Percentiles rank a stretch among this genome's conserved stretches.
These are phyloP conservation scores for Aspergillus felis DNA, from an alignment of 2,329 filamentous ascomycete species.

Conservation along the genomic window DNA sequence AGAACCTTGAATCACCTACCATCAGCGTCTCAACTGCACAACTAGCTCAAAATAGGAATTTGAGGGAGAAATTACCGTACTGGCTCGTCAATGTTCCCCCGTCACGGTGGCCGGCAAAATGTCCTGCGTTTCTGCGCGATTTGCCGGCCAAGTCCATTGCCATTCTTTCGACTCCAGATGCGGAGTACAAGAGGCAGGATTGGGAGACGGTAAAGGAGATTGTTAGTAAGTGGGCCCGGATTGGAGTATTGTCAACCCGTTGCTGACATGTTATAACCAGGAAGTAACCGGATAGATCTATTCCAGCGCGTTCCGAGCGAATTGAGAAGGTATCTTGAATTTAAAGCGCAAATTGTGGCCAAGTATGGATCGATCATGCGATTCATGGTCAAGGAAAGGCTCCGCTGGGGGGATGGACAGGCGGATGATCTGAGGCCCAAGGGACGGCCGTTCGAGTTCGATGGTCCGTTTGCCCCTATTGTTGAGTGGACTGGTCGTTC, in stretches of 20 bases:
- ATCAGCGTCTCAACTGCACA: conserved; percentile 8
- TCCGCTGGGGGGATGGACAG: conserved; percentile 60
- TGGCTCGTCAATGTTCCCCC: conserved; percentile 79
- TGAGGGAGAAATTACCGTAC: conserved; percentile 52
- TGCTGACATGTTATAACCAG: conserved; percentile 26
- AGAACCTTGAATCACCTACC: conserved; percentile 17
- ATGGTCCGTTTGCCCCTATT: conserved; percentile 25
- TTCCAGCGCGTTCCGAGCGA: conserved; percentile 77
- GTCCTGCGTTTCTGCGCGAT: conserved; percentile 66
- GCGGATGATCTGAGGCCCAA: conserved; percentile 31
- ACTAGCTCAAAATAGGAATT: conserved; percentile 6
- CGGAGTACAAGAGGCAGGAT: conserved; percentile 56
- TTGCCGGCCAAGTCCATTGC: conserved; percentile 63
- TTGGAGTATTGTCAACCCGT: not conserved
- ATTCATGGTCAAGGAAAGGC: conserved; percentile 67
- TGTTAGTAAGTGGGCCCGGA: conserved; percentile 42
- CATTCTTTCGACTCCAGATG: conserved; percentile 69
- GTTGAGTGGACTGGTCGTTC: not conserved
- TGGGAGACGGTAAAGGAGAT: conserved; percentile 69
- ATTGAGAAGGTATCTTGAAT: conserved; percentile 72
- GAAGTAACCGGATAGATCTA: conserved; percentile 64
- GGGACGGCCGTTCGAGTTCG: conserved; percentile 30
- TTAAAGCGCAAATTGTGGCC: conserved; percentile 59
- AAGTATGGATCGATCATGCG: conserved; percentile 72
- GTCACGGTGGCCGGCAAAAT: conserved; percentile 58